A percentile compares a stretch with the other conserved stretches of the same genome.
Evolutionary conservation across 768 basidiomycete species (phyloP).

Genomic region (Naganishia vaughanmartiniae): DNA sequence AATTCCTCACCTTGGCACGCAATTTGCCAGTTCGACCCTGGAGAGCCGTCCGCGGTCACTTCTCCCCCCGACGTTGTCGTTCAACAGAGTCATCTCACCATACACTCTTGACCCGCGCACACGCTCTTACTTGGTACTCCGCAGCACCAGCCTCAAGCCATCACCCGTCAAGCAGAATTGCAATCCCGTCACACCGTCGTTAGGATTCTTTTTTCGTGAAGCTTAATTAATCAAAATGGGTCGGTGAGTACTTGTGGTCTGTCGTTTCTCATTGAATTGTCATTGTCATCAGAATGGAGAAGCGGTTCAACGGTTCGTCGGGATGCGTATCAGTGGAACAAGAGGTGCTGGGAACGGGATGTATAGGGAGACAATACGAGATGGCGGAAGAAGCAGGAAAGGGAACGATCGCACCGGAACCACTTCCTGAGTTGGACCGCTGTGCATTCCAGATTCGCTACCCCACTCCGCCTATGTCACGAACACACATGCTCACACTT

Average conservation of each 20-base stretch:
- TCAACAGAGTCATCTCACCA: background rate
- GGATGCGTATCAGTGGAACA: background rate
- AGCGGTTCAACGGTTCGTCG: background rate
- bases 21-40: background rate
- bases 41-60: background rate
- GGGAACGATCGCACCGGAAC: background rate
- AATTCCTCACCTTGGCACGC: background rate
- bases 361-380: too few relatives aligned
- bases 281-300: conserved; percentile 1
- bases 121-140: background rate
- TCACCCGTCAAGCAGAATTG: conserved; percentile 25
- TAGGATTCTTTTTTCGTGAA: conserved; percentile 25
- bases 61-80: background rate
- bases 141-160: conserved; percentile 27
- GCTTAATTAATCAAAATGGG: conserved; percentile 45
- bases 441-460: background rate
- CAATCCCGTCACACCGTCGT: conserved; percentile 23
- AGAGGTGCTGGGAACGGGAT: too few relatives aligned
- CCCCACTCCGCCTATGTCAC: background rate
- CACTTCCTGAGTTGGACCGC: background rate
- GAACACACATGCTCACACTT: conserved; percentile 8
- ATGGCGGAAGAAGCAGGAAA: background rate
- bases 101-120: too few relatives aligned
- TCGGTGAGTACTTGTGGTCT: conserved; percentile 41
- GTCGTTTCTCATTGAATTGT: background rate